Base-by-base conservation (phyloP, 495 filamentous ascomycete species). In the Sporormia fimetaria region DNA sequence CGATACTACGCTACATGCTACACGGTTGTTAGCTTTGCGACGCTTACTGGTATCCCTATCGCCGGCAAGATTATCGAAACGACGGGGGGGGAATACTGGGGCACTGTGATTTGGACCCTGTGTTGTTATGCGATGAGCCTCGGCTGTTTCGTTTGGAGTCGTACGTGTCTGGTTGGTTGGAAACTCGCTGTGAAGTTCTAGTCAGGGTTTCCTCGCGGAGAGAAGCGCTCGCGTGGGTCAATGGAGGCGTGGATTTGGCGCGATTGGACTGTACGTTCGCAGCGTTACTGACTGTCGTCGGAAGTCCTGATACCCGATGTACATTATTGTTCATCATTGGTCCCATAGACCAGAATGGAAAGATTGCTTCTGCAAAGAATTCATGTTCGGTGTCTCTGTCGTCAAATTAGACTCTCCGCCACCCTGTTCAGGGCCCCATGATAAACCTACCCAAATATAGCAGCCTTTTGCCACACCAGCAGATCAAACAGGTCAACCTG, bases 11-110 rank as follows among this genome's bases (percentile, higher is more conserved):
- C 87, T 11, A 90, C 87, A 2, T 78, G 79, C 42, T 90, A 93
- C 62, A 90, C 86, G 50, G 69, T 93, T 22, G 87, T 88, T 21
- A 84, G 81, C 45, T 85, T 96, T 59, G 87, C 85, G 0, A 83
- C 81, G 5, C 65, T 96, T 23, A 90, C 80, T 15, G 86, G 85
- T 16, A 75, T 93, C 16, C 88, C 88, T 0, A 93, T 95, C 47
- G 88, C 81, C 0, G 88, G 88, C 11, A 67, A 12, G 54, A 66
- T 33, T 64, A 69, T 58, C 53, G 64, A 43, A 70, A 76, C 5
- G 63, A 46, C 55, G 25, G 52, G 37, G 1, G 60, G 57, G 1
- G 40, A 71, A 40, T 76, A 73, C 42, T 73, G 67, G 63, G 77
- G 74, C 2, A 57, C 85, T 15, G 82, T 85, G 43, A 53, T 74